Percentiles rank a stretch among this genome's conserved stretches.
These are phyloP conservation scores for Alternaria triticina DNA, from an alignment of 2,329 filamentous ascomycete species.

Conservation along the genomic window DNA sequence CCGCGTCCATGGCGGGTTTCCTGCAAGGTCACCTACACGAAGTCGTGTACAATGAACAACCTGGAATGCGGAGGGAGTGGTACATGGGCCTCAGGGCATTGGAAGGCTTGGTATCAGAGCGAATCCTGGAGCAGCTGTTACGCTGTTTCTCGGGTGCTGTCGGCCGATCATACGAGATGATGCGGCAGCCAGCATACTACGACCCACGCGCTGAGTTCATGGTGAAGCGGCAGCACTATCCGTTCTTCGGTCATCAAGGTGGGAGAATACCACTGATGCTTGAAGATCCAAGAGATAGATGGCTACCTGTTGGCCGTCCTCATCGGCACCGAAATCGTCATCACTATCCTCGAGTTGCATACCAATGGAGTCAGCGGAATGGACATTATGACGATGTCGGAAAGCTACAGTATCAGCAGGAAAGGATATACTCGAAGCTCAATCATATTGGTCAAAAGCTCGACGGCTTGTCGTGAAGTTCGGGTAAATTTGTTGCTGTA, in stretches of 20 bases:
- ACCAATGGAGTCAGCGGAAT: neutral
- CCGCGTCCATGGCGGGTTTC: neutral
- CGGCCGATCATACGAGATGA: neutral
- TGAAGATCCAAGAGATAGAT: neutral
- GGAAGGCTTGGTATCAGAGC: neutral
- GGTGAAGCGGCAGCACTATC: neutral
- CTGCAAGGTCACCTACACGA: neutral
- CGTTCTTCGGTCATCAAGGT: neutral
- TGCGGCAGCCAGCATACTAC: neutral
- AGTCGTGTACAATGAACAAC: neutral
- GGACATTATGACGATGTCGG: neutral
- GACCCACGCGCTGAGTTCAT: neutral
- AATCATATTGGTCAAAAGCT: slow-evolving; percentile 3
- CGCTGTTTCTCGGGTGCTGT: neutral
- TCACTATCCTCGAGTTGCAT: neutral
- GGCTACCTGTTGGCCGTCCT: neutral
- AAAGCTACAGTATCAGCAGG: slow-evolving; percentile 3
- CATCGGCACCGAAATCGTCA: neutral
- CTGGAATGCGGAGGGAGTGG: neutral
- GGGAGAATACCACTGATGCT: neutral
- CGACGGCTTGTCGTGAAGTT: neutral
- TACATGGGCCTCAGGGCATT: neutral
- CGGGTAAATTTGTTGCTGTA: neutral
- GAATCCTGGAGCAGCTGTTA: neutral
- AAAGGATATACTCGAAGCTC: slow-evolving; percentile 1